Evolutionary conservation across 345 rosid genomes (phyloP), one percentile per base, ranked within the genome.

Genomic region (Tarenaya hassleriana): DNA sequence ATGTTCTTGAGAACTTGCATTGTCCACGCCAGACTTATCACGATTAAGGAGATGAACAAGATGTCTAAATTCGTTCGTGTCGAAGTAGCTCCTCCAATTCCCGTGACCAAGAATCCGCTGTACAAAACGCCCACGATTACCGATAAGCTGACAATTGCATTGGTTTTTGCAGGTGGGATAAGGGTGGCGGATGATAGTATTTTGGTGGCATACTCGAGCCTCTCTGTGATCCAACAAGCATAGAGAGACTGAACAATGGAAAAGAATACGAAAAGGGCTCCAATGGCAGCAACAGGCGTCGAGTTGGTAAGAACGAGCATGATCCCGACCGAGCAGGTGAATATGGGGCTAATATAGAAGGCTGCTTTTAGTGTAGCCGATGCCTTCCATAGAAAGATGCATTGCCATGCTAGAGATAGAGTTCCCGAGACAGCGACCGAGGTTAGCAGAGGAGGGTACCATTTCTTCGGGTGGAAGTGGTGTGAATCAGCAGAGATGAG

Each of bases 21-120:
- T 16, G 73, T 78, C 96, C 98, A 91, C 13, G 67, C 50, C 46
- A 84, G 74, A 79, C 87, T 76, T n/a, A 79, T 58, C 63, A 87
- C 19, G 71, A 79, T 73, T 11, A 70, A 18, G 4, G 59, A 10
- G 43, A 79, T 82, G 84, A 84, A 82, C 61, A 74, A 15, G 32
- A 58, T 41, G 64, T 86, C 85, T 8, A 73, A 49, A 27, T 15
- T 56, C 12, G 82, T 77, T 55, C 77, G 76, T 1, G 78, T 63
- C 0, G 91, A 66, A 11, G 79, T 75, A 16, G 96, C 96, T 20
- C 92, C 95, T 17, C 92, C 95, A 12, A 91, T 80, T 52, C 92
- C 98, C 11, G 72, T 68, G 38, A 82, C 72, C 72, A 79, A 56
- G 71, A 91, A 77, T 32, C 75, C 47, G 16, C 82, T 78, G 69